Base-by-base conservation (phyloP, 2,329 filamentous ascomycete genomes). In the Xylariaceae sp. region DNA sequence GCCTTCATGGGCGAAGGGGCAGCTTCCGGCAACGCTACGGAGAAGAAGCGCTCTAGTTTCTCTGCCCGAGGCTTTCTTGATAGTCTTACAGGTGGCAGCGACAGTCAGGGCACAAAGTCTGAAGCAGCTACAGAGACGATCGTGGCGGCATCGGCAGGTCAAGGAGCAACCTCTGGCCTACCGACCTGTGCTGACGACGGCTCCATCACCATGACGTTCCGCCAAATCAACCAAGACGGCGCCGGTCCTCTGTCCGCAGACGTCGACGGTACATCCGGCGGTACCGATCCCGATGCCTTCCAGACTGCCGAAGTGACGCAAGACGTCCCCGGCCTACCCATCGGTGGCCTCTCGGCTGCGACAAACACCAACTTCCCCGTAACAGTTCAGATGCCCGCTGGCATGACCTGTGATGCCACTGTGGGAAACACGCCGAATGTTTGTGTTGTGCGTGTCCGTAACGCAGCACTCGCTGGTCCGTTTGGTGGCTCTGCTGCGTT, bases 151-250 rank as follows among this genome's bases (percentile, higher is more conserved):
- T 72, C 75, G 10, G 73, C 78, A 10, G 83, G 83, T 50, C 58
- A 68, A 14, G 84, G 82, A 46, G 71, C 78, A 11, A 54, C 65
- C 0, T 63, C 64, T 11, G 82, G 83, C 51, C 69, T 87, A 15
- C 84, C 84, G 9, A 87, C 83, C 5, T 76, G 74, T 50, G 68
- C 73, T 17, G 80, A 85, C 51, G 75, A 82, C 48, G 83, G 84
- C 53, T 75, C 75, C 27, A 71, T 87, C 64, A 76, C 73, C 50
- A 77, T 87, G 76, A 82, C 77, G 52, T 86, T 80, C 71, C 82
- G 83, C 66, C 80, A 87, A 71, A 80, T 87, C 71, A 87, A 87
- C 75, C 83, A 86, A 66, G 83, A 87, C 59, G 83, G 83, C 18
- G 84, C 83, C 0, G 84, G 83, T 2, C 82, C 82, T 1, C 69